Base-by-base conservation (phyloP, 495 filamentous ascomycete genomes). In the Parmelia sp. region DNA sequence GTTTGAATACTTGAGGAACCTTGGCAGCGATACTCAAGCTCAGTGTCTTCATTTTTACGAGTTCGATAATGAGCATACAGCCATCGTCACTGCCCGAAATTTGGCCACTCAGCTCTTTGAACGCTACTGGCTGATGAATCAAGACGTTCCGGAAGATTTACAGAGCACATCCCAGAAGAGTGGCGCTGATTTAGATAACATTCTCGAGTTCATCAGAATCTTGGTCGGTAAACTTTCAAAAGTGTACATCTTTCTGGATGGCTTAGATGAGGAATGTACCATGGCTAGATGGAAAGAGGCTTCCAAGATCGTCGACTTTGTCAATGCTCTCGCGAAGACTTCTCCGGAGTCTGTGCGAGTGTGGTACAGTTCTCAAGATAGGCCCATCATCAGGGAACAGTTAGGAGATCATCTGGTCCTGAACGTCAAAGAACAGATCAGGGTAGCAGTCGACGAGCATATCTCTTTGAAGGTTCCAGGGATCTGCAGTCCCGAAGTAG, bases 341-440 rank as follows among this genome's bases (percentile, higher is more conserved):
- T 37, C 35, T 21, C 37, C 62, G 1, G n/a, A 23, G 10, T 21
- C 25, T 25, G 57, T 68, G 31, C 47, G 49, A 33, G 29, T 68
- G 27, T 68, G 66, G 66, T 68, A 58, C 31, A 65, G 62, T 37
- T 66, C 55, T 31, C 66, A 68, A 51, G 66, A 68, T 37, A 42
- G 59, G 31, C 31, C 40, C 14, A 23, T 42, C 29, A 42, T 61
- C 12, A n/a, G 29, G 27, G n/a, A 42, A 33, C n/a, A 42, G n/a
- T n/a, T 61, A 15, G 40, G 35, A 42, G 33, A 15, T 33, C 29
- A 55, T 33, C 29, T 55, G 6, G 10, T 47, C n/a, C 23, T 60
- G n/a, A 60, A 60, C 15, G 45, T 60, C 39, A 60, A 60, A 47
- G 58, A 60, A 10, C 58, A 60, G 19, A 35, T 47, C 31, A 42